Evolutionary conservation across 148 eudicot genomes (phyloP).

Genomic region (Diospyros lotus): DNA sequence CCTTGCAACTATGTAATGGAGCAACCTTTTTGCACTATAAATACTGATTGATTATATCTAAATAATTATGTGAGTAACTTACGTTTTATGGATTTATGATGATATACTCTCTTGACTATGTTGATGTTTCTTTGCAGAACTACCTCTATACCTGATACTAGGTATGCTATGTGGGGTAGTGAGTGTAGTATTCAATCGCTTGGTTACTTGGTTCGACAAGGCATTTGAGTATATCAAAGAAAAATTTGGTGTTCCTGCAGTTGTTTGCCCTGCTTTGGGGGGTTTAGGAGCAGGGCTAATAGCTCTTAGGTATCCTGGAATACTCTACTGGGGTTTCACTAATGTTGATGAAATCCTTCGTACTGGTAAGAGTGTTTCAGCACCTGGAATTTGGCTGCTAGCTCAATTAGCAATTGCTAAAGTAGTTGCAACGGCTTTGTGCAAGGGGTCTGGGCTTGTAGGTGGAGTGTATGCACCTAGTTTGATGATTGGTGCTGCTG

Average conservation of each 20-base stretch:
- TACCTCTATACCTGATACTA: conserved; percentile 87
- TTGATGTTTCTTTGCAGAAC: conserved; percentile 50
- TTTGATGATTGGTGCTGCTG: conserved; percentile 91
- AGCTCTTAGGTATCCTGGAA: conserved; percentile 94
- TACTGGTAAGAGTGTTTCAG: conserved; percentile 91
- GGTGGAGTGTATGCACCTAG: conserved; percentile 97
- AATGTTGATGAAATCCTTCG: conserved; percentile 96
- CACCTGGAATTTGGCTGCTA: conserved; percentile 95
- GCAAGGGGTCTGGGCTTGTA: conserved; percentile 96
- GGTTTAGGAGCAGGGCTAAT: conserved; percentile 96
- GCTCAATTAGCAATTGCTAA: conserved; percentile 94
- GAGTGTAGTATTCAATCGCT: conserved; percentile 74
- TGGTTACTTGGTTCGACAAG: conserved; percentile 67
- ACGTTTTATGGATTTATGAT: conserved; percentile 4
- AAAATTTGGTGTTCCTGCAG: conserved; percentile 66
- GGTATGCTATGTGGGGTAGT: conserved; percentile 98
- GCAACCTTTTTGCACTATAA: too few relatives aligned
- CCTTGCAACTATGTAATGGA: too few relatives aligned
- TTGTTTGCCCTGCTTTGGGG: conserved; percentile 89
- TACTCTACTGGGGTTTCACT: conserved; percentile 92
- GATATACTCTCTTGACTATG: conserved; percentile 11
- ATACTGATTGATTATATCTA: background rate
- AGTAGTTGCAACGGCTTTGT: conserved; percentile 89
- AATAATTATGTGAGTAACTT: background rate
- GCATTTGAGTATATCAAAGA: conserved; percentile 77